A percentile compares a stretch with the other conserved stretches of the same genome.
phyloP scores from a whole-genome alignment of 2,329 filamentous ascomycete genomes.

The Uncinocarpus reesii region DNA sequence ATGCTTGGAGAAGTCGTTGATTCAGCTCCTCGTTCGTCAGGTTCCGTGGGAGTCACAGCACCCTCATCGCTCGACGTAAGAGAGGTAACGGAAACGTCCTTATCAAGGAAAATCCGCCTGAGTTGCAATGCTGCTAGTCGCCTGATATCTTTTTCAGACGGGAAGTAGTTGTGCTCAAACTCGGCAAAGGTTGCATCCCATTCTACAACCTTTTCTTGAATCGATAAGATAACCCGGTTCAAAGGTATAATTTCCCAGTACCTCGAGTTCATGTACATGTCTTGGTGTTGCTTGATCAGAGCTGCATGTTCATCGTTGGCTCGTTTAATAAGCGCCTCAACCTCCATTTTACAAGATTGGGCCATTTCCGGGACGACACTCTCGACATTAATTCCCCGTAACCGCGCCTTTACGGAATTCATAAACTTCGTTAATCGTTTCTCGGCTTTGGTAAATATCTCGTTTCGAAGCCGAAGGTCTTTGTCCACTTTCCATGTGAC shows the following conservation, averaged over 20 bases:
- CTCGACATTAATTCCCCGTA: constrained; percentile 83
- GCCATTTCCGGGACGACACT: constrained; percentile 80
- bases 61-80: constrained; percentile 59
- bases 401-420: constrained; percentile 67
- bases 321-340: constrained; percentile 66
- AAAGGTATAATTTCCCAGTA: constrained; percentile 96
- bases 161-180: constrained; percentile 88
- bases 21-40: constrained; percentile 26
- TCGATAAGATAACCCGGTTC: constrained; percentile 76
- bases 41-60: constrained; percentile 41
- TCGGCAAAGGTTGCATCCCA: constrained; percentile 87
- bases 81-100: constrained; percentile 66
- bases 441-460: constrained; percentile 71
- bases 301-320: constrained; percentile 72
- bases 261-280: constrained; percentile 83
- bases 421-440: constrained; percentile 80
- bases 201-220: constrained; percentile 83
- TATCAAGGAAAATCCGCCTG: constrained; percentile 88
- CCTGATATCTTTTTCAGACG: constrained; percentile 88
- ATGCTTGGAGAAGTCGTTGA: constrained; percentile 22
- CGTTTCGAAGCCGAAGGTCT: constrained; percentile 84
- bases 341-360: constrained; percentile 68
- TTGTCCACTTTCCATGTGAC: constrained; percentile 98
- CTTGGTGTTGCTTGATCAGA: constrained; percentile 67
- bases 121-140: constrained; percentile 84